phyloP scores from a whole-genome alignment of 495 filamentous ascomycete species.

The Poronia punctata region DNA sequence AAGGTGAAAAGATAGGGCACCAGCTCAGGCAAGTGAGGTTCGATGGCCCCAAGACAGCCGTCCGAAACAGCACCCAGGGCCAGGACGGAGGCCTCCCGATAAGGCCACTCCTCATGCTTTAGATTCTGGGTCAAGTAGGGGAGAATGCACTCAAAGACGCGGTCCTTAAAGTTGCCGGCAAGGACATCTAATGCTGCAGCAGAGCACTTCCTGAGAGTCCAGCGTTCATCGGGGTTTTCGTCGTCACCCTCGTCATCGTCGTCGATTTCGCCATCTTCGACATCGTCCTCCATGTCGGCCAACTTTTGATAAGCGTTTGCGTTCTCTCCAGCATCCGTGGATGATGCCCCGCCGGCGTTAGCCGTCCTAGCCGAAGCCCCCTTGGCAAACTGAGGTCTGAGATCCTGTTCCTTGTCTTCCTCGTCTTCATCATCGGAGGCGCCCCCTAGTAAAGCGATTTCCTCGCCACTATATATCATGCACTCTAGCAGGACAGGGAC shows the following conservation, averaged over 20 bases:
- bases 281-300: slow-evolving; percentile 55
- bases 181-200: slow-evolving; percentile 93
- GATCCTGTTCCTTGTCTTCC: slow-evolving; percentile 84
- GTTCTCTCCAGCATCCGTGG: slow-evolving; percentile 46
- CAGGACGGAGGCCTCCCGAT: slow-evolving; percentile 89
- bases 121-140: slow-evolving; percentile 90
- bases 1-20: slow-evolving; percentile 86
- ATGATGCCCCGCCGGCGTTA: slow-evolving; percentile 36
- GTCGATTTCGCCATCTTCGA: slow-evolving; percentile 87
- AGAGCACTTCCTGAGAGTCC: slow-evolving; percentile 96
- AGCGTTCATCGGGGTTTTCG: slow-evolving; percentile 82
- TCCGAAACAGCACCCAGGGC: slow-evolving; percentile 93
- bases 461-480: slow-evolving; percentile 96
- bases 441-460: slow-evolving; percentile 74
- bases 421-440: slow-evolving; percentile 85
- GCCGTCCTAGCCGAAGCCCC: slow-evolving; percentile 45
- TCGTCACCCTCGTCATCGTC: slow-evolving; percentile 67
- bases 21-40: slow-evolving; percentile 84
- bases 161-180: slow-evolving; percentile 77
- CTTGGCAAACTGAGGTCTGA: slow-evolving; percentile 89
- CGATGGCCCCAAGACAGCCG: slow-evolving; percentile 84
- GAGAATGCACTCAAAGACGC: slow-evolving; percentile 84
- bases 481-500: slow-evolving; percentile 85
- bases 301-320: slow-evolving; percentile 44
- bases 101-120: slow-evolving; percentile 80